A percentile compares a stretch with the other conserved stretches of the same genome.
These are phyloP conservation scores for Leccinum rimulosum DNA, from an alignment of 768 basidiomycete genomes.

Conservation along the genomic window DNA sequence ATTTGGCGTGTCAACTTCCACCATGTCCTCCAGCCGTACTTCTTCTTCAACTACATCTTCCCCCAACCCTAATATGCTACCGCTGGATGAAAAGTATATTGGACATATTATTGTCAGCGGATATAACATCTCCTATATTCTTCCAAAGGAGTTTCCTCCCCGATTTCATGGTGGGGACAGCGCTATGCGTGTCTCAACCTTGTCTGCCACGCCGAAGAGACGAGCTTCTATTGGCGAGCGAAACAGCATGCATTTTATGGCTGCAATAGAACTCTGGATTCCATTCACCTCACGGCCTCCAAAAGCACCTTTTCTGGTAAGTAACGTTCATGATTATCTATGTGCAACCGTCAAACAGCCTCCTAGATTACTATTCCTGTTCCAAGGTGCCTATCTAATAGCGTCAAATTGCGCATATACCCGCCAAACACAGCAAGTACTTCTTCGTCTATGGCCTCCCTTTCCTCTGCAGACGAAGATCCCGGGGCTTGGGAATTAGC, in stretches of 20 bases:
- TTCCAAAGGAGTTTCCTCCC: slow-evolving; percentile 63
- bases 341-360: slow-evolving; percentile 6
- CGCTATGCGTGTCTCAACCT: slow-evolving; percentile 20
- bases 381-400: slow-evolving; percentile 76
- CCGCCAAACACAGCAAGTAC: slow-evolving; percentile 52
- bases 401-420: slow-evolving; percentile 71
- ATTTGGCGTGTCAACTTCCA: slow-evolving; percentile 42
- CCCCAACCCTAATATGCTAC: slow-evolving; percentile 30
- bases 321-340: slow-evolving; percentile 16
- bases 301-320: slow-evolving; percentile 69
- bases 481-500: slow-evolving; percentile 69
- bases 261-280: slow-evolving; percentile 72
- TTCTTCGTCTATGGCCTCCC: slow-evolving; percentile 63
- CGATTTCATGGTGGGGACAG: slow-evolving; percentile 27
- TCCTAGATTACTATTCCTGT: slow-evolving; percentile 70
- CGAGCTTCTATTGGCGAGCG: slow-evolving; percentile 56
- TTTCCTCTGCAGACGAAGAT: slow-evolving; percentile 76
- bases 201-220: slow-evolving; percentile 37
- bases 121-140: slow-evolving; percentile 73
- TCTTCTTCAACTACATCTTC: slow-evolving; percentile 36
- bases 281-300: slow-evolving; percentile 69
- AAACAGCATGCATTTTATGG: slow-evolving; percentile 71
- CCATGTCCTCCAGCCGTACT: slow-evolving; percentile 34
- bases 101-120: slow-evolving; percentile 75
- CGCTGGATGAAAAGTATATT: slow-evolving; percentile 65